Evolutionary conservation across 2,329 filamentous ascomycete species (phyloP).

Genomic region (Metarhizium brunneum): DNA sequence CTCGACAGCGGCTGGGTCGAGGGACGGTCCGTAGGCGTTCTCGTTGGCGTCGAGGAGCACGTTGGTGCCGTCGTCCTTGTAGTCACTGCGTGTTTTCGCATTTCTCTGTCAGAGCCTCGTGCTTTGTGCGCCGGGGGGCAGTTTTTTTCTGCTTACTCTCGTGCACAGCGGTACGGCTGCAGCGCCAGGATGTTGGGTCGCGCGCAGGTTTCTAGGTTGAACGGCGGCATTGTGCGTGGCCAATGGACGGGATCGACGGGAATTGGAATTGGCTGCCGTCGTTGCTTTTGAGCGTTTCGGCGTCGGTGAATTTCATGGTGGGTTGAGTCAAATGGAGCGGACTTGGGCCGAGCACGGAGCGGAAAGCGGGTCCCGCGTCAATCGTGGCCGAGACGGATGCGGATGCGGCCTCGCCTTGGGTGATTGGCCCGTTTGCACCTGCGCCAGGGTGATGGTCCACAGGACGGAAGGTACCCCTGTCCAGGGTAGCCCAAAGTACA

Average conservation of each 20-base stretch:
- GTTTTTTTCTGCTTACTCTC: conserved; percentile 53
- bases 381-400: too few species aligned
- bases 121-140: background rate
- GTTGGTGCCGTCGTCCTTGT: conserved; percentile 96
- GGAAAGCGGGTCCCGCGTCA: background rate
- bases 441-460: too few species aligned
- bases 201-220: conserved; percentile 66
- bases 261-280: background rate
- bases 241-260: too few species aligned
- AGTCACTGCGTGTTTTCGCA: conserved; percentile 55
- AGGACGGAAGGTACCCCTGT: background rate
- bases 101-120: background rate
- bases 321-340: background rate
- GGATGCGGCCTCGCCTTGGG: too few species aligned
- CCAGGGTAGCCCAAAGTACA: background rate
- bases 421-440: too few species aligned
- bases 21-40: conserved; percentile 84
- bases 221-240: conserved; percentile 43
- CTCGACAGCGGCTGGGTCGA: conserved; percentile 42
- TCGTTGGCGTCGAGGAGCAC: conserved; percentile 96
- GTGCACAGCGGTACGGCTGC: conserved; percentile 70
- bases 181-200: conserved; percentile 68
- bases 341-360: conserved; percentile 1
- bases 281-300: background rate
- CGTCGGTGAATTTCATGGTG: background rate